Evolutionary conservation across 805 yeast species (phyloP).

Genomic region (Candida lessepsii): DNA sequence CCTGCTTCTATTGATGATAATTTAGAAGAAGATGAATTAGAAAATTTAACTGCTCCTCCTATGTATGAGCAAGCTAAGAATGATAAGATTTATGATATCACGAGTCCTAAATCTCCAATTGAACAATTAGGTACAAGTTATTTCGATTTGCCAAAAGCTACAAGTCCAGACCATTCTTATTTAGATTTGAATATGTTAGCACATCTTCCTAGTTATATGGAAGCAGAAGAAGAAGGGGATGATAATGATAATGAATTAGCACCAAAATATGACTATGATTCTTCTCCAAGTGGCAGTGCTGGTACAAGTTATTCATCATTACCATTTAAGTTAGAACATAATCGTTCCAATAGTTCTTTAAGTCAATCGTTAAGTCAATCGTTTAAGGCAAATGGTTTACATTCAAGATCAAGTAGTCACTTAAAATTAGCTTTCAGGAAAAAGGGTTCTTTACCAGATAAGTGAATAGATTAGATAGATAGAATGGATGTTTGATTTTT

Average conservation of each 20-base stretch:
- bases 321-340: conserved; percentile 4
- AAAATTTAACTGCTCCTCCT: conserved; percentile 41
- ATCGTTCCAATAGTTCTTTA: conserved; percentile 3
- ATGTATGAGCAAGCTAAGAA: conserved; percentile 37
- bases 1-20: conserved; percentile 12
- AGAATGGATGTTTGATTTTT: background rate
- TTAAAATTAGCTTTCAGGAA: conserved; percentile 7
- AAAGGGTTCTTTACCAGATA: conserved; percentile 3
- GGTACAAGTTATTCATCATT: conserved; percentile 1
- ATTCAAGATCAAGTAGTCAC: conserved; percentile 7
- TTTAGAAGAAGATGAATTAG: conserved; percentile 23
- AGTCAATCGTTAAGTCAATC: conserved; percentile 5
- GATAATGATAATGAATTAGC: conserved; percentile 26
- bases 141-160: conserved; percentile 27
- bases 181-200: conserved; percentile 26
- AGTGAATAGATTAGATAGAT: background rate
- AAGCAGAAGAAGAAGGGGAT: conserved; percentile 37
- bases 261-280: conserved; percentile 18
- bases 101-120: conserved; percentile 32
- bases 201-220: conserved; percentile 39
- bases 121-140: conserved; percentile 35
- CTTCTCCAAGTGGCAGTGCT: background rate
- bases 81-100: conserved; percentile 39
- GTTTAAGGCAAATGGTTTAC: background rate
- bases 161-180: background rate